Evolutionary conservation across 2,329 filamentous ascomycete genomes (phyloP), one percentile per base, ranked within the genome.

Genomic region (Tolypocladium guangdongense): DNA sequence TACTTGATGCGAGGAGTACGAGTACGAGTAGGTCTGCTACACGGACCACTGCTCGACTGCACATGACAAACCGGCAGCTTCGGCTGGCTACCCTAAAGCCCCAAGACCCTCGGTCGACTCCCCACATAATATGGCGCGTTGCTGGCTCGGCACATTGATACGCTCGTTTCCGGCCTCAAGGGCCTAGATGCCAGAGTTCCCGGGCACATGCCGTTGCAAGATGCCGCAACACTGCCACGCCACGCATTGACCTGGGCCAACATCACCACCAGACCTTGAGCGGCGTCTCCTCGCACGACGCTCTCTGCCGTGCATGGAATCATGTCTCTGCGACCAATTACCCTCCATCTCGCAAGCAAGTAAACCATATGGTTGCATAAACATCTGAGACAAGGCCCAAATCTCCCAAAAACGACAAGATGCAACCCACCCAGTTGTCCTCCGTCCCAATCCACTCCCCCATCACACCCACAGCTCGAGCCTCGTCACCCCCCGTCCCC

Each of bases 391-490:
- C 22, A 11, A 20, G 22, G 20, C 35, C 32, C 47, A 12, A 46
- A 20, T 30, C 27, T 46, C 27, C 32, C 43, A 30, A 12, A n/a
- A 46, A 32, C 43, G 16, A 32, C 43, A 32, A 45, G 11, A n/a
- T 30, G 41, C 12, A 45, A 45, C 22, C 41, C 41, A 18, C n/a
- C 36, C 46, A 47, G 45, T 18, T 12, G 14, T 32, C 48, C 30
- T 32, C 36, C 16, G 32, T 32, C 18, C 36, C 14, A 1, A 30
- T 50, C 47, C 33, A 27, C 33, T 27, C 32, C 7, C 20, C 20
- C 39, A 30, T 54, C 50, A 52, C 35, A 45, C 20, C 65, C 65
- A 68, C 49, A 65, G 48, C 48, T 58, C 50, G 10, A 68, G 41
- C 27, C 63, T 61, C 33, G 54, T 55, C 27, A 61, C 49, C 43